Percentiles rank a stretch among this genome's conserved stretches.
These are phyloP conservation scores for Ogataea corticis DNA, from an alignment of 805 yeast genomes.

Conservation along the genomic window DNA sequence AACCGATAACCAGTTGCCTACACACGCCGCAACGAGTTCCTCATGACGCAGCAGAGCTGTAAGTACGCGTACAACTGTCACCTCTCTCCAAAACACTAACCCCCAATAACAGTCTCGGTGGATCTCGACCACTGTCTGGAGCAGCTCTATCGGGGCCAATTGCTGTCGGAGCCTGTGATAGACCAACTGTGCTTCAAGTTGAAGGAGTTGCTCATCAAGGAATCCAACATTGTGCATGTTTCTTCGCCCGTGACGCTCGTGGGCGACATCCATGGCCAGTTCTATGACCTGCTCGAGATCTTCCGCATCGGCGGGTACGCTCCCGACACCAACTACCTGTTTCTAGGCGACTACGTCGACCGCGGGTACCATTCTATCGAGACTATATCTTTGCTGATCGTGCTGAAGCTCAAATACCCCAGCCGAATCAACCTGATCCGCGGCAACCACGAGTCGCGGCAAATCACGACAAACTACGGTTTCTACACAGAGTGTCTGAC, in stretches of 20 bases:
- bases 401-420: slow-evolving; percentile 87
- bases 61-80: slow-evolving; percentile 1
- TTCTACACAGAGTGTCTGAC: slow-evolving; percentile 92
- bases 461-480: slow-evolving; percentile 96
- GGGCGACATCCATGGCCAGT: slow-evolving; percentile 98
- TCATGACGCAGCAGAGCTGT: slow-evolving; percentile 3
- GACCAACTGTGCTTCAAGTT: slow-evolving; percentile 75
- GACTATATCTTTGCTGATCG: slow-evolving; percentile 80
- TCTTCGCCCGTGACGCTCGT: slow-evolving; percentile 90
- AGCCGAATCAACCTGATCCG: slow-evolving; percentile 76
- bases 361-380: slow-evolving; percentile 93
- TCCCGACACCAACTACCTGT: slow-evolving; percentile 90
- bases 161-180: slow-evolving; percentile 69
- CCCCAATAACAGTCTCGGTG: slow-evolving; percentile 24
- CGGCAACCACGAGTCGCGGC: slow-evolving; percentile 96
- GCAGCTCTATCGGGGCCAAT: slow-evolving; percentile 58
- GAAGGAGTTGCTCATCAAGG: slow-evolving; percentile 75
- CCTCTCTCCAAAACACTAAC: background rate
- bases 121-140: slow-evolving; percentile 75
- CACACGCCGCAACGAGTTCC: too few species aligned
- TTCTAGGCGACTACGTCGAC: slow-evolving; percentile 95
- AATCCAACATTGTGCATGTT: slow-evolving; percentile 84
- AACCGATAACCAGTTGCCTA: background rate
- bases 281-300: slow-evolving; percentile 88
- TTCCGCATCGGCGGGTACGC: slow-evolving; percentile 92